Evolutionary conservation across 768 basidiomycete genomes (phyloP).

Genomic region (Trametes maxima): DNA sequence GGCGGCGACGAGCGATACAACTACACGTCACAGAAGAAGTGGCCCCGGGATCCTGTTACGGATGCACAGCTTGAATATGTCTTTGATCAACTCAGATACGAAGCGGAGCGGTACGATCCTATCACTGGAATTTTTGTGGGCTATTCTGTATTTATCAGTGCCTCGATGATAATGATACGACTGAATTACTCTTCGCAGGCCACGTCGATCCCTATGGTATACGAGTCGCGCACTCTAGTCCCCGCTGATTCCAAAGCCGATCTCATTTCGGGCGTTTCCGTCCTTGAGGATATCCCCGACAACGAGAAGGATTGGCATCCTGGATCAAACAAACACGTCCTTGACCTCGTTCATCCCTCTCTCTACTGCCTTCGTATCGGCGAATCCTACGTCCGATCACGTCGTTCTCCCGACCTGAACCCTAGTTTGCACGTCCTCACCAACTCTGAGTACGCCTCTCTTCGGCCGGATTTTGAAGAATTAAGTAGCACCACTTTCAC

Average conservation of each 20-base stretch:
- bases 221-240: constrained; percentile 9
- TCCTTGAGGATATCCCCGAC: constrained; percentile 42
- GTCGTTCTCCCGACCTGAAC: not conserved
- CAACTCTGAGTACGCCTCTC: not conserved
- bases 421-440: not conserved
- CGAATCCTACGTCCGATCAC: not conserved
- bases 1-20: not conserved
- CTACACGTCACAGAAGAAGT: constrained; percentile 1
- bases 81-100: constrained; percentile 9
- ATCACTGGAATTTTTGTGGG: constrained; percentile 15
- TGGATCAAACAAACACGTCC: constrained; percentile 43
- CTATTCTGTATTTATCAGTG: not conserved
- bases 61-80: constrained; percentile 20
- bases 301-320: constrained; percentile 50
- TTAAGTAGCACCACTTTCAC: not conserved
- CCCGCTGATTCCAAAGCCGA: not conserved
- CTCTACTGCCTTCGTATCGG: constrained; percentile 38
- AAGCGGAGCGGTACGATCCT: constrained; percentile 7
- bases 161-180: not conserved
- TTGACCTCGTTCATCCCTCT: constrained; percentile 50
- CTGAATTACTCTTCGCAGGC: not conserved
- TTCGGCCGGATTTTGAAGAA: not conserved
- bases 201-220: not conserved
- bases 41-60: constrained; percentile 11
- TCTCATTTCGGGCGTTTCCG: not conserved